Evolutionary conservation across 768 basidiomycete species (phyloP), one percentile per base, ranked within the genome.

Genomic region (Phaeotremella fagi): DNA sequence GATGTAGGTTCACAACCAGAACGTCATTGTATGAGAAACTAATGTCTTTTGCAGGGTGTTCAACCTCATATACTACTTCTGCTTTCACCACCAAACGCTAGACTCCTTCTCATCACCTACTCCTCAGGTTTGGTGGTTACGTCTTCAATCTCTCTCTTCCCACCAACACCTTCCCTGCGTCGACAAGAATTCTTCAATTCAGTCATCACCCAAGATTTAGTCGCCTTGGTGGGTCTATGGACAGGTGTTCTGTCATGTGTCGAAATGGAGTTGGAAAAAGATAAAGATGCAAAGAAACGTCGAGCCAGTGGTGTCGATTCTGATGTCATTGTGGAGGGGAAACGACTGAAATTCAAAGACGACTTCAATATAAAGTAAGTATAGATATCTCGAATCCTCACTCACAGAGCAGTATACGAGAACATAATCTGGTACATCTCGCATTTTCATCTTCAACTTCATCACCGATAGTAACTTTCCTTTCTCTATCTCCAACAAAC

Each of bases 401-500:
- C 55, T 54, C 27, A 57, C 51, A 7, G 45, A 18, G 41, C 16
- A 74, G 72, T 45, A 63, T 74, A 16, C 68, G 65, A 22, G 71
- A 72, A 45, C 69, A 72, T 47, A 74, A 74, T 48, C 60, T 74
- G 3, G 46, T 74, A 3, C 58, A 68, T 18, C 51, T 74, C 4
- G 58, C 63, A 0, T 72, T 74, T 53, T 31, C 66, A n/a, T 22
- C 60, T 3, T 37, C 57, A 0, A 35, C 65, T 12, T 41, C 48
- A n/a, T 57, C 52, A 29, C 61, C 66, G 0, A 53, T 61, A n/a
- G 42, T 71, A 9, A 54, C 59, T 1, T 74, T 74, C 47, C 50
- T 74, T 3, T 72, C 54, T 48, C 52, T 64, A 7, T 60, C 66
- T 0, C 55, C 70, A 0, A 53, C 57, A 2, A 57, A 54, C 16